A percentile compares a stretch with the other conserved stretches of the same genome.
phyloP scores from a whole-genome alignment of 192 early-diverging fungal genomes.

The Chytriomyces confervae region DNA sequence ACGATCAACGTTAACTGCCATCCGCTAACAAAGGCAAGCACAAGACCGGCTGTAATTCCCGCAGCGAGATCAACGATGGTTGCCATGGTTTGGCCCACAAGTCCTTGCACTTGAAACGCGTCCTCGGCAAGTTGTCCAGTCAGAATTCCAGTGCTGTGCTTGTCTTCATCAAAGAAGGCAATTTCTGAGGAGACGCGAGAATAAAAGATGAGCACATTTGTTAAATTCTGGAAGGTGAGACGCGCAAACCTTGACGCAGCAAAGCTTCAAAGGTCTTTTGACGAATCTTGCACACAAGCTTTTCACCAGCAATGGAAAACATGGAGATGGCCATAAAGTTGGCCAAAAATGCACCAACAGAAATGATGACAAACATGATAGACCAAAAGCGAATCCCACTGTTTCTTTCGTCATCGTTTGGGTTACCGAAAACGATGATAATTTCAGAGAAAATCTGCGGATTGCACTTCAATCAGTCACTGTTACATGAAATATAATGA shows the following conservation, averaged over 20 bases:
- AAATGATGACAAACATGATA: constrained; percentile 68
- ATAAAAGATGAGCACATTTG: background rate
- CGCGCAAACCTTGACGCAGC: constrained; percentile 43
- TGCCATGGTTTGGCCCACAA: constrained; percentile 63
- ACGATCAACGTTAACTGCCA: constrained; percentile 86
- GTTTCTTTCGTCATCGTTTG: constrained; percentile 41
- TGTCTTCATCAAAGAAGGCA: constrained; percentile 62
- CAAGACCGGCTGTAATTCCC: constrained; percentile 52
- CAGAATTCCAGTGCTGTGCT: constrained; percentile 74
- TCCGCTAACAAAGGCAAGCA: constrained; percentile 72
- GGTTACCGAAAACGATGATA: constrained; percentile 42
- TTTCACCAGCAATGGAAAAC: constrained; percentile 49
- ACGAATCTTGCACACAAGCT: constrained; percentile 49
- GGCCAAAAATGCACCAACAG: constrained; percentile 62
- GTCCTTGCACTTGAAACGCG: constrained; percentile 59
- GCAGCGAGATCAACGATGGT: constrained; percentile 52
- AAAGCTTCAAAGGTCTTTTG: constrained; percentile 48
- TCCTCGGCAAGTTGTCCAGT: constrained; percentile 84
- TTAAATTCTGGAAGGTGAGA: background rate
- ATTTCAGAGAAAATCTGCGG: constrained; percentile 58
- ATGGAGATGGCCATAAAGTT: constrained; percentile 54
- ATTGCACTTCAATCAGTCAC: constrained; percentile 12
- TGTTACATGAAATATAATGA: background rate
- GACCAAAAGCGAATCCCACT: constrained; percentile 59
- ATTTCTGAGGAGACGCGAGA: constrained; percentile 42